Evolutionary conservation across 345 rosid species (phyloP), one percentile per base, ranked within the genome.

Genomic region (Eucalyptus sp.): DNA sequence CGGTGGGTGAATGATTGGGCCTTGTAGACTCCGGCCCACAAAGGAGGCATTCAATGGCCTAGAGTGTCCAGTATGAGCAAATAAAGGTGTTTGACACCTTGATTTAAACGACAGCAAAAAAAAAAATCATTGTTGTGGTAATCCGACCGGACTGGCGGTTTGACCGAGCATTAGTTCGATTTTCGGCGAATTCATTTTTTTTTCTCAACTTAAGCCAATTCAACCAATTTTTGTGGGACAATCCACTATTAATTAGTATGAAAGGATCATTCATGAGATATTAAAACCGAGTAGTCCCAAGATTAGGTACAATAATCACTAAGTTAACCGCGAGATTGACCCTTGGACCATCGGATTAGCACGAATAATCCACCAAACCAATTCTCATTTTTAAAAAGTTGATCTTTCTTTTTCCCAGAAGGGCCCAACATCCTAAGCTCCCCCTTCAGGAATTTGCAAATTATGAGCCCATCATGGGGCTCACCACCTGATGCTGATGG

Each of bases 191-290:
- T 58, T 58, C 66, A 58, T 58, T 58, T 25, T 6, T 50, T 50
- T 51, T 25, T 11, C 14, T 25, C 66, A 27, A 25, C 13, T 60
- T 60, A 6, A 13, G n/a, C 66, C 66, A 60, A 60, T 60, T 60
- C 66, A 60, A 51, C 56, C 56, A 25, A 64, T 64, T 64, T 64
- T 64, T n/a, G 37, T n/a, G 37, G 37, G 76, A 64, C 10, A n/a
- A 64, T 68, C 43, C 6, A 17, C 22, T 13, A 68, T 68, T 16
- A 68, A 68, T 10, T 68, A 31, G 43, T n/a, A 31, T 16, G 3
- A 31, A 68, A 68, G 88, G 54, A 92, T 90, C 7, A 88, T 86
- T 89, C 93, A 93, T 4, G 94, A 91, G 20, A 94, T 91, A 15
- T 93, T 92, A 2, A 94, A 25, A 58, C 66, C 15, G 3, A 58